Base-by-base conservation (phyloP, 371 early-diverging fungal genomes). In the Mucor racemosus region DNA sequence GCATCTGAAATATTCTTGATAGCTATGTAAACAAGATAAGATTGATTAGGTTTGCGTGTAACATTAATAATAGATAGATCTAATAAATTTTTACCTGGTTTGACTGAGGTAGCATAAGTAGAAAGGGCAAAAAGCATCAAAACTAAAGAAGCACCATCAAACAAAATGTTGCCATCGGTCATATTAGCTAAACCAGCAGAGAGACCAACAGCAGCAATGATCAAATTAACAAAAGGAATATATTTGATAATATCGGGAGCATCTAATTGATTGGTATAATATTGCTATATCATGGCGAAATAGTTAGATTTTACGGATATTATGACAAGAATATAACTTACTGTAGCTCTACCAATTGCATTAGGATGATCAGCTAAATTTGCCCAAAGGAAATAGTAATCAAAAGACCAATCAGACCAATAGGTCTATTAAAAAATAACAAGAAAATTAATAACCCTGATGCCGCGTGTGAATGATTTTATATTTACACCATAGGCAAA, bases 371-470 rank as follows among this genome's bases (percentile, higher is more conserved):
- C 80, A 36, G 69, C 66, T n/a, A 76, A 66, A 46, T 78, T 73
- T n/a, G 83, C 79, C 82, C 80, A 80, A 4, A 80, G 65, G 41
- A 82, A 69, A 39, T 75, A 78, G 42, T 79, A 76, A 42, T 82
- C 83, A 58, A 80, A 82, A 6, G 80, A 78, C 83, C 83, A 82
- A 58, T 82, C 80, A 54, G 83, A 75, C 83, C 83, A 82, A 39
- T 69, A 74, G 14, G 80, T 74, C 83, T 82, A 71, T 13, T 42
- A 48, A 33, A 57, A 59, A 5, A 26, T 8, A 65, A 34, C 41
- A 10, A 42, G n/a, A 42, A 35, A 15, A 9, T 7, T 39, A 17
- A 36, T 9, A 33, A 33, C 26, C 26, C 26, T 26, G 26, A 26
- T 3, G 3, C 26, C 46, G 19, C 35, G 44, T 46, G 3, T 10